Conservation (phyloP, 2,329 filamentous ascomycete genomes). For the Tolypocladium cylindrosporum region DNA sequence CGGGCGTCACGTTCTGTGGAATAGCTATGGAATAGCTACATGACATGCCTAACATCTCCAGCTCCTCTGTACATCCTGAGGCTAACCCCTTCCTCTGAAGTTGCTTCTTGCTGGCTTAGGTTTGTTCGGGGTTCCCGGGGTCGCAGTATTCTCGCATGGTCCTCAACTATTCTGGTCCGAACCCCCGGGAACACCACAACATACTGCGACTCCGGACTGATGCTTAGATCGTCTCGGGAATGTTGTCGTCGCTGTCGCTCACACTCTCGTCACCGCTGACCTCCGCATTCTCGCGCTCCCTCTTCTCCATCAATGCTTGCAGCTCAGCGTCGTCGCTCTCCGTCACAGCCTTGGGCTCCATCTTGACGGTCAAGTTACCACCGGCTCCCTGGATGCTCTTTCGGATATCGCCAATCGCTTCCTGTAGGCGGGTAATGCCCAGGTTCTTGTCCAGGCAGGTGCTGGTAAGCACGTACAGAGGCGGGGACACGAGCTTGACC, state of each 20-base stretch:
- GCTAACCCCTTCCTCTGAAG: neutral
- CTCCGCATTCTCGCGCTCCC: conserved; percentile 93
- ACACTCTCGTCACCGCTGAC: conserved; percentile 95
- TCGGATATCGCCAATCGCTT: conserved; percentile 81
- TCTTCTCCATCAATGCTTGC: conserved; percentile 98
- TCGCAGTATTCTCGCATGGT: neutral
- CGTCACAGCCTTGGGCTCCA: conserved; percentile 98
- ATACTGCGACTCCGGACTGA: neutral
- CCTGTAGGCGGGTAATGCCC: conserved; percentile 76
- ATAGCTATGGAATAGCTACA: conserved; percentile 1
- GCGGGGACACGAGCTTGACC: conserved; percentile 95
- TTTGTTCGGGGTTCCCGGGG: neutral
- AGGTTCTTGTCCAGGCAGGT: conserved; percentile 88
- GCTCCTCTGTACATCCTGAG: neutral
- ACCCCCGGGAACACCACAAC: neutral
- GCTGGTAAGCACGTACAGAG: conserved; percentile 90
- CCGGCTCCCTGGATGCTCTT: conserved; percentile 68
- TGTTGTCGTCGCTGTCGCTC: conserved; percentile 88
- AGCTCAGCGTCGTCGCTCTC: conserved; percentile 97
- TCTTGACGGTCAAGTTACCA: conserved; percentile 81
- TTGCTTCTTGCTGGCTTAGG: neutral
- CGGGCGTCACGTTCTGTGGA: conserved; percentile 1
- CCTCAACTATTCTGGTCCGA: neutral
- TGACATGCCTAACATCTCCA: neutral
- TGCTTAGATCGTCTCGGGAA: conserved; percentile 28